A percentile compares a stretch with the other conserved stretches of the same genome.
These are phyloP conservation scores for Myxozyma melibiosi DNA, from an alignment of 805 yeast species.

Conservation along the genomic window DNA sequence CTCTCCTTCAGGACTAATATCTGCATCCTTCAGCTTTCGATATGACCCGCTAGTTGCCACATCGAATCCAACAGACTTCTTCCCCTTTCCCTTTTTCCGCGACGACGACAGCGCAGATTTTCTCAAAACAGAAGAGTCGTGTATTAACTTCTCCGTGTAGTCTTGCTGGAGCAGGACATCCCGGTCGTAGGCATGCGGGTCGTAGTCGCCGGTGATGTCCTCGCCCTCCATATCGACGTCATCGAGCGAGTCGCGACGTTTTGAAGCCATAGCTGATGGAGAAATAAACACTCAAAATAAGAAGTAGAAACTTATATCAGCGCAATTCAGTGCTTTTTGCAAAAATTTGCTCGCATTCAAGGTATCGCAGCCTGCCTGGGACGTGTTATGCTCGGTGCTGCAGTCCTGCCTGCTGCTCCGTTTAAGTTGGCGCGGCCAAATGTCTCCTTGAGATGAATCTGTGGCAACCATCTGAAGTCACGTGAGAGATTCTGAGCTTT, in stretches of 20 bases:
- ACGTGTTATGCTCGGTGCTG: too few relatives aligned
- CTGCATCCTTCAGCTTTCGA: slow-evolving; percentile 3
- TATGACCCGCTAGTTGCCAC: slow-evolving; percentile 11
- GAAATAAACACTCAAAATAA: neutral
- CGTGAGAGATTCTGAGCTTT: too few relatives aligned
- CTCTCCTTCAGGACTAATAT: neutral
- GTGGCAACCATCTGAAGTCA: too few relatives aligned
- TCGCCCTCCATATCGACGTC: slow-evolving; percentile 26
- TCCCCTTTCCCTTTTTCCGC: slow-evolving; percentile 6
- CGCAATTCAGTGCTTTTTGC: too few relatives aligned
- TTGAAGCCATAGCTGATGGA: neutral
- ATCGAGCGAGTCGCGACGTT: slow-evolving; percentile 18
- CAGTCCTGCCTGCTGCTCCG: too few relatives aligned
- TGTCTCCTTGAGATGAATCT: too few relatives aligned
- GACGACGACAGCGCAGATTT: slow-evolving; percentile 19
- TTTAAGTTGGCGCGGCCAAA: too few relatives aligned
- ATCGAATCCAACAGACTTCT: slow-evolving; percentile 16
- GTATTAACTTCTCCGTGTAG: slow-evolving; percentile 20
- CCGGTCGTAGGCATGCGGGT: slow-evolving; percentile 15
- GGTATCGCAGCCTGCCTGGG: too few relatives aligned
- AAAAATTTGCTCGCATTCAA: too few relatives aligned
- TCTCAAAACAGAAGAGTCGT: slow-evolving; percentile 9
- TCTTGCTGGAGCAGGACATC: slow-evolving; percentile 24
- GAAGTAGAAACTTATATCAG: too few relatives aligned
- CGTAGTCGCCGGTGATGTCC: slow-evolving; percentile 31